phyloP scores from a whole-genome alignment of 768 basidiomycete species.

The Candolleomyces eurysporus region DNA sequence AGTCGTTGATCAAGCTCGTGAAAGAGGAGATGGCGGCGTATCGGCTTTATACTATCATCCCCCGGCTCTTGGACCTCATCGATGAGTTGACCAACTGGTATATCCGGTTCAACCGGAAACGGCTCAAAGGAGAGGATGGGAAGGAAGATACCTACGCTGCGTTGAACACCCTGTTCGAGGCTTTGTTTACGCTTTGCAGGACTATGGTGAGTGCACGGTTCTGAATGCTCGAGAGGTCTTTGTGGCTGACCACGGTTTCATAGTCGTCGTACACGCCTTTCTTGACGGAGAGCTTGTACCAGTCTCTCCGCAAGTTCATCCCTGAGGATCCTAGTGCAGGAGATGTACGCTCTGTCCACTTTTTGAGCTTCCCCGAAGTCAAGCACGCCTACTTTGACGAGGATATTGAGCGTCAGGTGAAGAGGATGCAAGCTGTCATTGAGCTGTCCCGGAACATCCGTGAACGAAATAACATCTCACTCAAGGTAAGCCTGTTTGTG shows the following conservation, averaged over 20 bases:
- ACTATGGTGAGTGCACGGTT: constrained; percentile 69
- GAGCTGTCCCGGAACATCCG: constrained; percentile 87
- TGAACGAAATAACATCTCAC: constrained; percentile 79
- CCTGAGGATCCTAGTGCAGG: constrained; percentile 67
- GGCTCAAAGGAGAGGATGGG: constrained; percentile 94
- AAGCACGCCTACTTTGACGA: constrained; percentile 94
- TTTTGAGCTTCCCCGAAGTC: constrained; percentile 89
- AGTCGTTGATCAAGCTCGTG: constrained; percentile 91
- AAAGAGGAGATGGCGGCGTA: constrained; percentile 96
- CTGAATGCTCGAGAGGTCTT: not conserved
- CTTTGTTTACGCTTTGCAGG: constrained; percentile 88
- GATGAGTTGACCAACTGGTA: constrained; percentile 99
- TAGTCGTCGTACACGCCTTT: constrained; percentile 99
- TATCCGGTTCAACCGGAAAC: constrained; percentile 95
- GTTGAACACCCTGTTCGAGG: constrained; percentile 94
- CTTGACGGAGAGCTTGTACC: constrained; percentile 95
- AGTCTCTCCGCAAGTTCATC: constrained; percentile 82
- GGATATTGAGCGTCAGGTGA: constrained; percentile 90
- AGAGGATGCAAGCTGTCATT: constrained; percentile 93
- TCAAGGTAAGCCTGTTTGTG: constrained; percentile 65
- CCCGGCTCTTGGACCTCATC: constrained; percentile 86
- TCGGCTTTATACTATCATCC: constrained; percentile 95
- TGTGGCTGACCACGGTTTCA: constrained; percentile 1
- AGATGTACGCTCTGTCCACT: constrained; percentile 93
- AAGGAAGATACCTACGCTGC: constrained; percentile 83